Percentiles rank a stretch among this genome's conserved stretches.
Conservation (phyloP, 768 basidiomycete genomes). For the Leccinum disarticulatum region DNA sequence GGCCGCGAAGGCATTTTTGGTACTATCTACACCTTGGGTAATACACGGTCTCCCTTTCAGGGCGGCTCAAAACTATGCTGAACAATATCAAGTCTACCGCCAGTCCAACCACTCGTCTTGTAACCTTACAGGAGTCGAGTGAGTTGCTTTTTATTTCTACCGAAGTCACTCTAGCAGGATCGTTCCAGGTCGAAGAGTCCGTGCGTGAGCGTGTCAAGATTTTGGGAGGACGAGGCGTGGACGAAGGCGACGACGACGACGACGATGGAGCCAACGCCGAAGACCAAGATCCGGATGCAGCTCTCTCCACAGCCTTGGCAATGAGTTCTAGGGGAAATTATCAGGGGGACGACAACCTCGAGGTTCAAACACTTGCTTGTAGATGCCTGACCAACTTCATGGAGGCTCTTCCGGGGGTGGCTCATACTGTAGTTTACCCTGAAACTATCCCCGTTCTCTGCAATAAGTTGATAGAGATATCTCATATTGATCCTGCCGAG, state of each 20-base stretch:
- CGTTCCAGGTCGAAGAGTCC: constrained; percentile 90
- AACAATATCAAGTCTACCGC: constrained; percentile 84
- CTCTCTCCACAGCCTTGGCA: constrained; percentile 84
- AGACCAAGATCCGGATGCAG: constrained; percentile 80
- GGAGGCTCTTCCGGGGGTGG: no score
- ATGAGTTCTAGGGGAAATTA: constrained; percentile 69
- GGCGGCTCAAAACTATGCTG: constrained; percentile 87
- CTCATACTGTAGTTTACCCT: no score
- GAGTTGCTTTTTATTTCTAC: constrained; percentile 95
- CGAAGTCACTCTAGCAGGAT: constrained; percentile 93
- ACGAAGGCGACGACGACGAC: constrained; percentile 75
- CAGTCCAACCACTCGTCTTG: constrained; percentile 80
- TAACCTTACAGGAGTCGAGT: constrained; percentile 92
- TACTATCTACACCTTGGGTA: constrained; percentile 84
- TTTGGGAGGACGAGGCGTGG: constrained; percentile 74
- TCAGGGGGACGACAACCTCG: constrained; percentile 83
- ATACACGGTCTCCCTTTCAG: constrained; percentile 86
- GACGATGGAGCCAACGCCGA: constrained; percentile 65
- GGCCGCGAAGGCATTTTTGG: constrained; percentile 80
- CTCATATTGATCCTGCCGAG: no score
- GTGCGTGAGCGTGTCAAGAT: constrained; percentile 91
- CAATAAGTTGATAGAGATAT: no score
- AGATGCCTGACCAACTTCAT: no score
- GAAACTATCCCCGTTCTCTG: no score
- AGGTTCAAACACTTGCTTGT: constrained; percentile 95